Evolutionary conservation across 768 basidiomycete species (phyloP), one percentile per base, ranked within the genome.

Genomic region (Melanogaster broomeanus): DNA sequence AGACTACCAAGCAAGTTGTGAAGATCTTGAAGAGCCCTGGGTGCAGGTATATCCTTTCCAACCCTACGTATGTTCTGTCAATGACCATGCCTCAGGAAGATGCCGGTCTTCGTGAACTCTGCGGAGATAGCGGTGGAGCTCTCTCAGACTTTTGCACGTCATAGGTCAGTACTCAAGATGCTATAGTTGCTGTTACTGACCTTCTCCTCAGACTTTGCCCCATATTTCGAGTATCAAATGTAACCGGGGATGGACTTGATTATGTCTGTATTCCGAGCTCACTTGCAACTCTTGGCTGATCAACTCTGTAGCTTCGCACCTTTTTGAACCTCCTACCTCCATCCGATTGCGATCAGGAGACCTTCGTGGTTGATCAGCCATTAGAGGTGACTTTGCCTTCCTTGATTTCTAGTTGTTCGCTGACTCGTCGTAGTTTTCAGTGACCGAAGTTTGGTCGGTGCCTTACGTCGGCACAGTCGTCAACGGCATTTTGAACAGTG

Each of bases 1-100:
- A 96, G 68, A 98, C 95, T 0, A 77, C 90, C 39, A 92, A 90
- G 62, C 95, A 98, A 73, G 87, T 98, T 0, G 81, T 84, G 9
- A 99, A 97, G 74, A 93, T 98, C 35, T 71, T 98, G 52, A 87
- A 82, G 65, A 92, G 90, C 58, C 97, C 95, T 9, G 96, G 96
- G 10, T 98, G 95, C 75, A 77, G 91, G 91, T 88, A 45, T 49
- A 77, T 70, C 22, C 28, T 25, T 22, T 47, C 9, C 16, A 44
- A 19, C 45, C 28, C 34, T 5, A 10, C 31, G 12, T 45, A 28
- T 51, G 16, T 28, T 48, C 42, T 34, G 33, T 44, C 10, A 28
- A n/a, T 52, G 27, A 21, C 10, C n/a, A 3, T 15, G 35, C 37
- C 40, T 18, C 52, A 92, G 90, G 44, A 93, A 91, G 72, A 80